phyloP scores from a whole-genome alignment of 2,329 filamentous ascomycete genomes.

The Dactylellina cionopaga region DNA sequence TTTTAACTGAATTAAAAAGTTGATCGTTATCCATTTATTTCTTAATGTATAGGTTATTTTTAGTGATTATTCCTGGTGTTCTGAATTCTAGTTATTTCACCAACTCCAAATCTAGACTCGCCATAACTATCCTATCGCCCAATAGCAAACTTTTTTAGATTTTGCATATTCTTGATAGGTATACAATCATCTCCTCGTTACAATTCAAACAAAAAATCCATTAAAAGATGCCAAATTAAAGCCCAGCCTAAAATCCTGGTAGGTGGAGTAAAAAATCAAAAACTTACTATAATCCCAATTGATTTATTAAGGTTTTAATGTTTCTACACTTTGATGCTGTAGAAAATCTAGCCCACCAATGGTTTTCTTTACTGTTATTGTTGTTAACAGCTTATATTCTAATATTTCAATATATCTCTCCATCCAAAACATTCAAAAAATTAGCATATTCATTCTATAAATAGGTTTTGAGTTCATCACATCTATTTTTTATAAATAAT shows the following conservation, averaged over 20 bases:
- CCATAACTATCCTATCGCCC: background rate
- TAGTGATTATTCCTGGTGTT: too few species aligned
- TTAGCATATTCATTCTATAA: constrained; percentile 9
- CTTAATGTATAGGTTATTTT: background rate
- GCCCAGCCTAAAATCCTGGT: constrained; percentile 6
- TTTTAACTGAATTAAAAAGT: background rate
- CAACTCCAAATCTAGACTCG: background rate
- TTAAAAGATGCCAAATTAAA: constrained; percentile 11
- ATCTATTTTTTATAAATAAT: background rate
- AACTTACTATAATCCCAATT: background rate
- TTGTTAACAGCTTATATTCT: background rate
- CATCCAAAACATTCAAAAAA: constrained; percentile 5
- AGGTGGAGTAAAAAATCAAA: constrained; percentile 4
- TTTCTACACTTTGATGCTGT: constrained; percentile 5
- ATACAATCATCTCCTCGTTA: constrained; percentile 4
- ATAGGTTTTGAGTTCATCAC: background rate
- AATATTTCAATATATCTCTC: constrained; percentile 10
- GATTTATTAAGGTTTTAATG: background rate
- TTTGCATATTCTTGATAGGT: background rate
- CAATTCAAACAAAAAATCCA: constrained; percentile 2
- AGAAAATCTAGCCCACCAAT: constrained; percentile 5
- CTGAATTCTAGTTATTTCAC: background rate
- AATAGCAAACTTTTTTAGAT: too few species aligned
- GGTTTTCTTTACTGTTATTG: background rate
- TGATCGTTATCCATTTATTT: background rate